These are phyloP conservation scores for Triticum urartu DNA, from an alignment of 176 grass and related monocot genomes.

Conservation along the genomic window DNA sequence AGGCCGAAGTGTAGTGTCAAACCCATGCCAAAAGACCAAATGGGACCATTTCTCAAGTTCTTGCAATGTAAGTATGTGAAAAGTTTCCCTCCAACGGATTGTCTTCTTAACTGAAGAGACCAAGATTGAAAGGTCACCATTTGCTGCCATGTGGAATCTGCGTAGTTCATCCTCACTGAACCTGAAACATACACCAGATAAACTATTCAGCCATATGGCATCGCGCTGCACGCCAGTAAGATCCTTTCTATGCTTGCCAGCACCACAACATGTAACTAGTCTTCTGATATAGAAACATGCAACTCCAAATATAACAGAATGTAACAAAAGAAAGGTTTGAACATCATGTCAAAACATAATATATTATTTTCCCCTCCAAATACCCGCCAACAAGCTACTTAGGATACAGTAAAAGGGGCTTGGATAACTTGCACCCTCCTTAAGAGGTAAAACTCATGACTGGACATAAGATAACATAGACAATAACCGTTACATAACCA, in stretches of 20 bases:
- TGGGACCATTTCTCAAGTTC: slow-evolving; percentile 96
- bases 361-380: not conserved
- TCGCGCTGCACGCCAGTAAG: not conserved
- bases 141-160: slow-evolving; percentile 78
- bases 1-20: slow-evolving; percentile 78
- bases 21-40: slow-evolving; percentile 97
- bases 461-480: slow-evolving; percentile 1
- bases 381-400: not conserved
- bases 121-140: slow-evolving; percentile 72
- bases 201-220: slow-evolving; percentile 26
- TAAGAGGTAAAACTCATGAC: not conserved
- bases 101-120: slow-evolving; percentile 87
- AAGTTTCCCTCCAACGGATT: slow-evolving; percentile 88
- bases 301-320: slow-evolving; percentile 11
- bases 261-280: slow-evolving; percentile 1
- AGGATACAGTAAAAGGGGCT: not conserved
- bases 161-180: slow-evolving; percentile 75
- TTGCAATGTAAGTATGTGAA: slow-evolving; percentile 79
- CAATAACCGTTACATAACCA: not conserved
- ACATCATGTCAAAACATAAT: not conserved
- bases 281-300: slow-evolving; percentile 1
- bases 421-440: not conserved
- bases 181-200: slow-evolving; percentile 49
- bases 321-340: slow-evolving; percentile 16
- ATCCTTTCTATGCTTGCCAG: not conserved